Percentiles rank a stretch among this genome's conserved stretches.
Evolutionary conservation across 2,329 filamentous ascomycete genomes (phyloP).

Genomic region (Calonectria ilicicola): DNA sequence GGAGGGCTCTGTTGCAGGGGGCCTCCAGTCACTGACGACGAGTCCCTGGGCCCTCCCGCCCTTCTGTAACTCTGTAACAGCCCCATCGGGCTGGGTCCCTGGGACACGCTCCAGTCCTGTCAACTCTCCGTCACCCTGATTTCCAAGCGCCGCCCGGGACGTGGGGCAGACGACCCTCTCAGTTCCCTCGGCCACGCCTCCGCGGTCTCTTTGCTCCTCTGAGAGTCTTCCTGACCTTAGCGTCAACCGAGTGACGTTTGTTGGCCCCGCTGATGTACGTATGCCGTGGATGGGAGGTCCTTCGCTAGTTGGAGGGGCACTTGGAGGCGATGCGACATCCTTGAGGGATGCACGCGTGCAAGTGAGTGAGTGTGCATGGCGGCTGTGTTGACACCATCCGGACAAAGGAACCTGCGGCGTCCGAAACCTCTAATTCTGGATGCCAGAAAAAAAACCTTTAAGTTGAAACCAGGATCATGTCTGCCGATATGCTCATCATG

Average conservation of each 20-base stretch:
- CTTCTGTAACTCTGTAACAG: conserved; percentile 17
- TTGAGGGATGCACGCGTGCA: background rate
- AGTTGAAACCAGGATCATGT: conserved; percentile 1
- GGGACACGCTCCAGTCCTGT: conserved; percentile 13
- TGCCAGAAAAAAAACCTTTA: conserved; percentile 7
- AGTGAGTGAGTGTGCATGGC: conserved; percentile 4
- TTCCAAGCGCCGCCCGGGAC: conserved; percentile 30
- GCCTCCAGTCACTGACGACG: conserved; percentile 8
- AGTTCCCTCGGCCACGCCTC: conserved; percentile 11
- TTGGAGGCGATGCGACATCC: background rate
- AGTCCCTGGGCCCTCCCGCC: conserved; percentile 17
- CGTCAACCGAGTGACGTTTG: conserved; percentile 33
- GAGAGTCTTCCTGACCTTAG: conserved; percentile 24
- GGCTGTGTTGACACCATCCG: conserved; percentile 8
- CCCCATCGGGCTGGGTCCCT: conserved; percentile 16
- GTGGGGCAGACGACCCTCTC: conserved; percentile 34
- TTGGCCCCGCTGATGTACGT: conserved; percentile 32
- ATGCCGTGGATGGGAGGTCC: conserved; percentile 21
- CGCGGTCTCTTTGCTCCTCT: conserved; percentile 5
- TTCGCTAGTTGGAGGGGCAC: background rate
- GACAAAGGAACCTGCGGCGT: conserved; percentile 7
- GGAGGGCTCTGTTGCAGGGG: background rate
- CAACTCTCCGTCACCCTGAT: conserved; percentile 28
- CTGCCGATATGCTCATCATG: background rate
- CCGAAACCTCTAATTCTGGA: conserved; percentile 5